Evolutionary conservation across 2,329 filamentous ascomycete species (phyloP).

Genomic region (Aspergillus spinulosporus): DNA sequence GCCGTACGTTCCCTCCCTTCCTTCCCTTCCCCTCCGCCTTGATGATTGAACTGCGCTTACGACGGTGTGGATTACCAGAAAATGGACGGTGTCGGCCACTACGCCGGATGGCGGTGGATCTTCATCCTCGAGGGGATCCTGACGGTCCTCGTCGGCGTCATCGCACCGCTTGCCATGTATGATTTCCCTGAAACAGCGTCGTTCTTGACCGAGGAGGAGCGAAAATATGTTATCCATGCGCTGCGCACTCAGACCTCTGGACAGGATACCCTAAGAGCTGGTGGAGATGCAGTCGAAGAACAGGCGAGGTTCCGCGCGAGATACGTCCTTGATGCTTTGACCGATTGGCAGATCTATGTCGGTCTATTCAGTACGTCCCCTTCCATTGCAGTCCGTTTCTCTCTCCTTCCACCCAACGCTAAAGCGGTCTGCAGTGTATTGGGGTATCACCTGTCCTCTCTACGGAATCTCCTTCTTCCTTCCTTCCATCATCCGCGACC

Average conservation of each 20-base stretch:
- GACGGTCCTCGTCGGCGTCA: constrained; percentile 45
- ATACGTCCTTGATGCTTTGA: constrained; percentile 43
- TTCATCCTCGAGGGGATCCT: constrained; percentile 53
- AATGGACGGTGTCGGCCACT: constrained; percentile 52
- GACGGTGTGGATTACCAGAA: constrained; percentile 28
- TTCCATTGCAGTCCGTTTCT: not conserved
- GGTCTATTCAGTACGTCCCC: constrained; percentile 37
- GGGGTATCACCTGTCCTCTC: constrained; percentile 44
- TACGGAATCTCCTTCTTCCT: constrained; percentile 44
- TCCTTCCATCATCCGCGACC: constrained; percentile 44
- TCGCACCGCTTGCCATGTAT: constrained; percentile 48
- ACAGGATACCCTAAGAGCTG: constrained; percentile 20
- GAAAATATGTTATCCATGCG: constrained; percentile 39
- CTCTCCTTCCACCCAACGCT: not conserved
- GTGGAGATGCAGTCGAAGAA: constrained; percentile 26
- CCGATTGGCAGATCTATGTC: constrained; percentile 46
- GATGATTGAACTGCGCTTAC: too few relatives aligned
- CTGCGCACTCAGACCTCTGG: constrained; percentile 37
- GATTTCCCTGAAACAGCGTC: constrained; percentile 48
- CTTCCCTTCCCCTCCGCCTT: not conserved
- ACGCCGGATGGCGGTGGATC: constrained; percentile 54
- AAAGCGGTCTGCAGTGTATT: constrained; percentile 36
- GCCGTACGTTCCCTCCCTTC: constrained; percentile 32
- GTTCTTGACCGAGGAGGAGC: constrained; percentile 46
- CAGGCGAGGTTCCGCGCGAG: constrained; percentile 38